These are phyloP conservation scores for Boletellus sp. DNA, from an alignment of 1,284 basidiomycete species.

Conservation along the genomic window DNA sequence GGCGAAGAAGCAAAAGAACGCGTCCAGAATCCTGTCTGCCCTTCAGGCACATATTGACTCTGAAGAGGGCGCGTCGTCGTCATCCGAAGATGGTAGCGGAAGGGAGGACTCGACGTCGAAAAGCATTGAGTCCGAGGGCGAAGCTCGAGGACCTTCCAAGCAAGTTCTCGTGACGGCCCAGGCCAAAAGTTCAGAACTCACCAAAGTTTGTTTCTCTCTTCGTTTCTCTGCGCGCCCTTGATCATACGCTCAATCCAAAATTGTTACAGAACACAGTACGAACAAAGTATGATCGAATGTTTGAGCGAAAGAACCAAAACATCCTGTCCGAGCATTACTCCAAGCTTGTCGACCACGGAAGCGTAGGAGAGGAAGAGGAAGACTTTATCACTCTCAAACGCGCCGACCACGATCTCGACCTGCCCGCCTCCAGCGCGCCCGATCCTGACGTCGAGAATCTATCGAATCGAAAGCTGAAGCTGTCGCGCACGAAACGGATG, in stretches of 20 bases:
- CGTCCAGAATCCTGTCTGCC: slow-evolving; percentile 43
- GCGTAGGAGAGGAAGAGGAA: slow-evolving; percentile 53
- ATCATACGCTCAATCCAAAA: background rate
- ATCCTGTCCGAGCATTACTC: slow-evolving; percentile 90
- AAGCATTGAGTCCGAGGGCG: slow-evolving; percentile 21
- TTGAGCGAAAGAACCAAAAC: slow-evolving; percentile 93
- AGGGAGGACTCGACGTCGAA: slow-evolving; percentile 29
- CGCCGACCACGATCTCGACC: slow-evolving; percentile 81
- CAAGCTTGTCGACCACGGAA: slow-evolving; percentile 78
- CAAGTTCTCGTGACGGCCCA: background rate
- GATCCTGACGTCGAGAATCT: slow-evolving; percentile 46
- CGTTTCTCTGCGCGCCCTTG: background rate
- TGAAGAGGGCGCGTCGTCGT: slow-evolving; percentile 18
- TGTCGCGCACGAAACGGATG: slow-evolving; percentile 77
- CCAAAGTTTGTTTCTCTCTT: slow-evolving; percentile 31
- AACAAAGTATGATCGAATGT: slow-evolving; percentile 99
- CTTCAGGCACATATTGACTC: slow-evolving; percentile 37
- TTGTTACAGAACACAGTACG: slow-evolving; percentile 48
- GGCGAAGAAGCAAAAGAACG: slow-evolving; percentile 75
- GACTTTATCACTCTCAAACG: slow-evolving; percentile 95
- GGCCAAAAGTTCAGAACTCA: slow-evolving; percentile 15
- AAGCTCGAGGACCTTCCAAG: slow-evolving; percentile 1
- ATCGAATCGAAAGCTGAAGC: slow-evolving; percentile 57
- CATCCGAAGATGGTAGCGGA: slow-evolving; percentile 29
- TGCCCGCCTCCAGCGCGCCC: slow-evolving; percentile 40